Conservation (phyloP, 2,329 filamentous ascomycete genomes). For the Fusarium dlaminii region DNA sequence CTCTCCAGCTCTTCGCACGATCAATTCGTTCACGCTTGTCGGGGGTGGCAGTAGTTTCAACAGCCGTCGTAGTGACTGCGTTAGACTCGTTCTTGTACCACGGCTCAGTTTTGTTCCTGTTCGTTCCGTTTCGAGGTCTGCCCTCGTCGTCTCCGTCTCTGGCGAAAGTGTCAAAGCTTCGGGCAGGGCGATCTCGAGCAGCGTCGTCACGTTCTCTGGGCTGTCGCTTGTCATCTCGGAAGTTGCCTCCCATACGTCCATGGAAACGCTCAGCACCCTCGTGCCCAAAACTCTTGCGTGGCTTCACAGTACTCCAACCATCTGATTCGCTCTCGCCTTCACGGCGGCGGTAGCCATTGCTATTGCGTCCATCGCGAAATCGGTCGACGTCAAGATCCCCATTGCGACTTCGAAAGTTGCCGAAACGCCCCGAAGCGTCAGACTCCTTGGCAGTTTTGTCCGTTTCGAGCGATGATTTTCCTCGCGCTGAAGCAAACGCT, state of each 20-base stretch:
- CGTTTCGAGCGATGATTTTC: slow-evolving; percentile 60
- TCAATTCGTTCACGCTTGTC: slow-evolving; percentile 65
- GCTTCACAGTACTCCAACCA: slow-evolving; percentile 78
- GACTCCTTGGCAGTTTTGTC: slow-evolving; percentile 64
- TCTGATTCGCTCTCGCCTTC: slow-evolving; percentile 71
- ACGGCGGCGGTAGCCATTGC: slow-evolving; percentile 61
- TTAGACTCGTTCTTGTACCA: slow-evolving; percentile 74
- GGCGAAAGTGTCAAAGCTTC: slow-evolving; percentile 60
- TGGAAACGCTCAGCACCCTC: slow-evolving; percentile 78
- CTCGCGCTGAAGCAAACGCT: slow-evolving; percentile 80
- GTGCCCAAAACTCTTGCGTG: slow-evolving; percentile 76
- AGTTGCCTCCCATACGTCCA: slow-evolving; percentile 68
- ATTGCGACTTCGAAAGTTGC: slow-evolving; percentile 61
- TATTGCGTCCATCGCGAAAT: slow-evolving; percentile 60
- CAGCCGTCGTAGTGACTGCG: slow-evolving; percentile 20
- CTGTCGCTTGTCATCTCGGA: slow-evolving; percentile 55
- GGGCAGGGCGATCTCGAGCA: slow-evolving; percentile 56
- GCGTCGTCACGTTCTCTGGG: slow-evolving; percentile 65
- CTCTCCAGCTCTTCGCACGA: slow-evolving; percentile 69
- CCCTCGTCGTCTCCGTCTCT: slow-evolving; percentile 63
- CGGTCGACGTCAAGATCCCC: slow-evolving; percentile 63
- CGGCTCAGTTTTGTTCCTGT: slow-evolving; percentile 74
- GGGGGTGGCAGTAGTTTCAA: slow-evolving; percentile 45
- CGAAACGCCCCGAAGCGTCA: slow-evolving; percentile 67
- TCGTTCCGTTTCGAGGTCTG: slow-evolving; percentile 70